A percentile compares a stretch with the other conserved stretches of the same genome.
These are phyloP conservation scores for Saussurea involucrata DNA, from an alignment of 129 eudicot species.

Conservation along the genomic window DNA sequence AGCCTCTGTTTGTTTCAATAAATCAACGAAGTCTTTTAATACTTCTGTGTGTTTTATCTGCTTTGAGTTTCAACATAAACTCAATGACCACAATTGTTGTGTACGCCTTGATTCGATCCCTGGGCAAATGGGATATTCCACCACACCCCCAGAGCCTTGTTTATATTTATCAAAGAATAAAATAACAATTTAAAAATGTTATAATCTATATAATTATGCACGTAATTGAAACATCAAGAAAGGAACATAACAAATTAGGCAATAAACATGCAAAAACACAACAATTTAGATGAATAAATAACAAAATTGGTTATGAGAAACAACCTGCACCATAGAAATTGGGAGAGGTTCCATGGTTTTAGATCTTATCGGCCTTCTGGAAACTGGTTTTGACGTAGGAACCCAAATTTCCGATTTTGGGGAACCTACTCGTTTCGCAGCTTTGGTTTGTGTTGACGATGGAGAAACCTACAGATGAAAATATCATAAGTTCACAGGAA, in stretches of 20 bases:
- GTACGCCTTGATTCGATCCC: too few relatives aligned
- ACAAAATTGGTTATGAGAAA: neutral
- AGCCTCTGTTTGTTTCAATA: too few relatives aligned
- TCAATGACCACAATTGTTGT: too few relatives aligned
- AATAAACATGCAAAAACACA: neutral
- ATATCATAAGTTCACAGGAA: too few relatives aligned
- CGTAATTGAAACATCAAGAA: neutral
- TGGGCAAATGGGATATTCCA: too few relatives aligned
- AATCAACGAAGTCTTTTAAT: too few relatives aligned
- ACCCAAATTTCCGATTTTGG: conserved; percentile 45
- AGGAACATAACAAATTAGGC: neutral
- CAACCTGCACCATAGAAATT: conserved; percentile 57
- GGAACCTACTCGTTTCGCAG: conserved; percentile 22
- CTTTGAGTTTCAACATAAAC: too few relatives aligned
- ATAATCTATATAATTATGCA: neutral
- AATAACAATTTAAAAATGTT: too few relatives aligned
- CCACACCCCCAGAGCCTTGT: too few relatives aligned
- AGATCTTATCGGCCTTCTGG: conserved; percentile 45
- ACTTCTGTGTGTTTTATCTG: too few relatives aligned
- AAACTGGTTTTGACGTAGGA: neutral
- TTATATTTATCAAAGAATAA: too few relatives aligned
- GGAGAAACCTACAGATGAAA: neutral
- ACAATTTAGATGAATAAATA: neutral
- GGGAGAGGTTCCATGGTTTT: conserved; percentile 60
- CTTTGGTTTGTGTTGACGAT: neutral